A percentile compares a stretch with the other conserved stretches of the same genome.
phyloP scores from a whole-genome alignment of 768 basidiomycete genomes.

The Trametes cubensis region DNA sequence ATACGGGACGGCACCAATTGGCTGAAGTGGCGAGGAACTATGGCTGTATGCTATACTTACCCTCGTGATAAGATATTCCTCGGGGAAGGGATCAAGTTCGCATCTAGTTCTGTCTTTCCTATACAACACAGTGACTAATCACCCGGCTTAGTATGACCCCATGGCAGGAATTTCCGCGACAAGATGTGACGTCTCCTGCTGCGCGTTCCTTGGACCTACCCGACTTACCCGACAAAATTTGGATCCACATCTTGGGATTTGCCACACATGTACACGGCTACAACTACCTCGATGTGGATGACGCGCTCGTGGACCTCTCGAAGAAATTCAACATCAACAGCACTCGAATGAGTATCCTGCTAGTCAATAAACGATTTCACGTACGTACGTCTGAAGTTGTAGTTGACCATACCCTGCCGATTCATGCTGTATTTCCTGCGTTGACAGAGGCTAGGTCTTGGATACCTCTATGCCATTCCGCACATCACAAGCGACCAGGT shows the following conservation, averaged over 20 bases:
- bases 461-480: neutral
- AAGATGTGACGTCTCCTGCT: neutral
- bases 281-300: neutral
- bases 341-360: neutral
- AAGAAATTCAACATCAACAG: neutral
- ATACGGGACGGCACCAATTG: slow-evolving; percentile 7
- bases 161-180: neutral
- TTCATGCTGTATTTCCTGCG: neutral
- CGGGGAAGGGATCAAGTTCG: slow-evolving; percentile 7
- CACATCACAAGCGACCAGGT: neutral
- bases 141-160: neutral
- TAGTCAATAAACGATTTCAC: slow-evolving; percentile 3
- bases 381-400: neutral
- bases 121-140: neutral
- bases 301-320: neutral
- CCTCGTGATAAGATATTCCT: neutral
- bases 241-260: slow-evolving; percentile 3
- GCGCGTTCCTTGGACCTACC: neutral
- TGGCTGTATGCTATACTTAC: too few relatives aligned
- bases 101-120: neutral
- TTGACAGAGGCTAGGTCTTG: neutral
- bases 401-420: neutral
- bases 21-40: neutral
- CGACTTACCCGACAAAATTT: slow-evolving; percentile 3
- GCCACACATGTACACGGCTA: slow-evolving; percentile 5